Evolutionary conservation across 176 grass and related monocot species (phyloP).

Genomic region (Cymbopogon citratus): DNA sequence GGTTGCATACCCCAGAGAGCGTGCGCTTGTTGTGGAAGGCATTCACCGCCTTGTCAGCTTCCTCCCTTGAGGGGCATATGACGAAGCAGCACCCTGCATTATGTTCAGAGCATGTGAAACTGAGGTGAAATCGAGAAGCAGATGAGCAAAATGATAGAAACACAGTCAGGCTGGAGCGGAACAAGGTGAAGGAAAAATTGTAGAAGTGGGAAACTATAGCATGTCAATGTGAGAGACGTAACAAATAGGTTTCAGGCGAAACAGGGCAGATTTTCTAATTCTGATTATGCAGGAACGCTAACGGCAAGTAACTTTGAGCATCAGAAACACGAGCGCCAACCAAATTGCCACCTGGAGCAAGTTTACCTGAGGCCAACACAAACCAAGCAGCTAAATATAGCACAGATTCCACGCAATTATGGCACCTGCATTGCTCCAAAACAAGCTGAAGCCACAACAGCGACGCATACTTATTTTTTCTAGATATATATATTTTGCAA

Average conservation of each 20-base stretch:
- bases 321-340: neutral
- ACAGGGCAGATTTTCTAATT: neutral
- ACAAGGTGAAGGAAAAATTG: neutral
- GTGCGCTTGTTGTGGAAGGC: slow-evolving; percentile 95
- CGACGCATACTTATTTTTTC: neutral
- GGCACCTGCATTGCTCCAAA: slow-evolving; percentile 20
- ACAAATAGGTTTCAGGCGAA: neutral
- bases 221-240: neutral
- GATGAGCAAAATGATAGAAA: neutral
- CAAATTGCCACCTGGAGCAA: neutral
- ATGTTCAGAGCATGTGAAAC: slow-evolving; percentile 11
- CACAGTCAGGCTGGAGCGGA: neutral
- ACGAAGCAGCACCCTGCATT: slow-evolving; percentile 78
- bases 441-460: neutral
- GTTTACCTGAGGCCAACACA: neutral
- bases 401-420: neutral
- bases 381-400: slow-evolving; percentile 4
- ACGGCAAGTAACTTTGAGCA: neutral
- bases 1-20: slow-evolving; percentile 73
- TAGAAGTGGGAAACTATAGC: neutral
- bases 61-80: slow-evolving; percentile 83
- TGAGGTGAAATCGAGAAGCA: neutral
- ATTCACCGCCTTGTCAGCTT: slow-evolving; percentile 84
- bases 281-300: neutral
- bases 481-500: neutral